phyloP scores from a whole-genome alignment of 306 rosid genomes.

The Erythrophleum fordii region DNA sequence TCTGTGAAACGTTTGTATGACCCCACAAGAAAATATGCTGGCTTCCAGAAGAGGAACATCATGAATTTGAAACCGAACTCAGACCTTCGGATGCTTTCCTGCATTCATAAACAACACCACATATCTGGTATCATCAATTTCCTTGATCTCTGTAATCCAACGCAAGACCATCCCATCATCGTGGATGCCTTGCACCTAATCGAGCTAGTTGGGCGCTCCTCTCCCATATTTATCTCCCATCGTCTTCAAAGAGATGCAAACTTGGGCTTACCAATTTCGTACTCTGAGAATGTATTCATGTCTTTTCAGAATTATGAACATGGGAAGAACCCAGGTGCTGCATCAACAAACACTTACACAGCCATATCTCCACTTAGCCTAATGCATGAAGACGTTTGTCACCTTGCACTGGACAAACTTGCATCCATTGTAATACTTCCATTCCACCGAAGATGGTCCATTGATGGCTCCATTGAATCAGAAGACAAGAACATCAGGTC shows the following conservation, averaged over 20 bases:
- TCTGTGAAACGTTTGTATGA: slow-evolving; percentile 51
- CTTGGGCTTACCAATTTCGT: slow-evolving; percentile 35
- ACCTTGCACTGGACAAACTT: slow-evolving; percentile 54
- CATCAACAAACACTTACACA: slow-evolving; percentile 43
- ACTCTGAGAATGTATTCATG: slow-evolving; percentile 52
- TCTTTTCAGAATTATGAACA: slow-evolving; percentile 48
- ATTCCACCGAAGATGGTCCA: slow-evolving; percentile 55
- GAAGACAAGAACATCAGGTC: slow-evolving; percentile 47
- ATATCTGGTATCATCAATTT: slow-evolving; percentile 41
- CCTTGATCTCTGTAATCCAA: slow-evolving; percentile 50
- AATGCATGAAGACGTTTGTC: slow-evolving; percentile 63
- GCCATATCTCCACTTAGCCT: slow-evolving; percentile 50
- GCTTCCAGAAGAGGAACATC: slow-evolving; percentile 55
- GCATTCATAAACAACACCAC: slow-evolving; percentile 52
- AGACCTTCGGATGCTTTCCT: slow-evolving; percentile 40
- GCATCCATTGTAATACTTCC: slow-evolving; percentile 58
- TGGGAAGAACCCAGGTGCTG: slow-evolving; percentile 24
- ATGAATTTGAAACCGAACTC: slow-evolving; percentile 33
- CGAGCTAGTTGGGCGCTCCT: slow-evolving; percentile 52
- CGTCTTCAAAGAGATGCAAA: slow-evolving; percentile 35
- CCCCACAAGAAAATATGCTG: slow-evolving; percentile 58
- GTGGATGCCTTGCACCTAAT: slow-evolving; percentile 59
- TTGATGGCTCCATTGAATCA: slow-evolving; percentile 44
- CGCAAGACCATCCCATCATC: slow-evolving; percentile 38
- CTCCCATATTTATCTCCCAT: slow-evolving; percentile 57